phyloP scores from a whole-genome alignment of 768 basidiomycete species.

The Cantharellus anzutake region DNA sequence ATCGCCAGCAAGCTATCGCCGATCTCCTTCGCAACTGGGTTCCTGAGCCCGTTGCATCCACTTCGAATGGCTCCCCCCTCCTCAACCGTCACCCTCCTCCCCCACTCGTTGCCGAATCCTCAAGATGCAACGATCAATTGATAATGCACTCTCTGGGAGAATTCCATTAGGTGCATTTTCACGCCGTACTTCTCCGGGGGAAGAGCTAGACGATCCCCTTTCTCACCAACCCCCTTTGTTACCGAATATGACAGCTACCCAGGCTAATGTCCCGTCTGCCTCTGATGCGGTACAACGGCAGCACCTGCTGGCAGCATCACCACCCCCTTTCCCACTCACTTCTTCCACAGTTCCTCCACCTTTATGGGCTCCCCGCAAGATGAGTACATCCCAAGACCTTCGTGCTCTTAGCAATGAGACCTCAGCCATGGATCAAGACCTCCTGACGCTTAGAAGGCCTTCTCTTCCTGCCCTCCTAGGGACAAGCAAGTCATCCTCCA shows the following conservation, averaged over 20 bases:
- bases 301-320: not conserved
- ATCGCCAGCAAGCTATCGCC: slow-evolving; percentile 65
- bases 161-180: slow-evolving; percentile 14
- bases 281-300: not conserved
- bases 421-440: not conserved
- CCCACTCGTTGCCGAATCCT: slow-evolving; percentile 20
- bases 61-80: slow-evolving; percentile 3
- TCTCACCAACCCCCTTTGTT: not conserved
- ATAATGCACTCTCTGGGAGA: slow-evolving; percentile 42
- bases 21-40: slow-evolving; percentile 47
- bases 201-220: slow-evolving; percentile 5
- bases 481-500: slow-evolving; percentile 11
- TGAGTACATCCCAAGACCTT: not conserved
- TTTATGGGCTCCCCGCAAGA: not conserved
- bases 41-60: slow-evolving; percentile 16
- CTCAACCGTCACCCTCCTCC: not conserved
- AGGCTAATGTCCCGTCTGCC: not conserved
- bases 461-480: slow-evolving; percentile 40
- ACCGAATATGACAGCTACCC: not conserved
- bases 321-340: too few relatives aligned
- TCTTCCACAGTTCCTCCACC: too few relatives aligned
- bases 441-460: slow-evolving; percentile 30
- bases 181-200: slow-evolving; percentile 16
- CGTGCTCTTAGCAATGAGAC: not conserved
- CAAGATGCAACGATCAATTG: slow-evolving; percentile 62